Evolutionary conservation across 2,329 filamentous ascomycete genomes (phyloP), one percentile per base, ranked within the genome.

Genomic region (Xylaria digitata): DNA sequence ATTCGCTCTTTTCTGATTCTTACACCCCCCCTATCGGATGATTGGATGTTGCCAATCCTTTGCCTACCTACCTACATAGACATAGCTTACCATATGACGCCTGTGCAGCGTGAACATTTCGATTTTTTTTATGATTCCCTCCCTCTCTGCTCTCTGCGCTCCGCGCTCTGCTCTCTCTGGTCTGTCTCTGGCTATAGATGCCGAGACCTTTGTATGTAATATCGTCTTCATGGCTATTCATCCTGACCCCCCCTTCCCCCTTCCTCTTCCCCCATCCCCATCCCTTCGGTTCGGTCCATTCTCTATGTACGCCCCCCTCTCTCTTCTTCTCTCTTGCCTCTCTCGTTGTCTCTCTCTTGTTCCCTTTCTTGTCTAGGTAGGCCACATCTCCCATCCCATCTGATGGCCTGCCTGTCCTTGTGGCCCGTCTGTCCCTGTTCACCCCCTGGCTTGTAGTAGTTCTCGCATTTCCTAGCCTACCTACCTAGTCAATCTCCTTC

Each of bases 401-500:
- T 54, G 17, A 46, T 40, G 40, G 37, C 52, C 34, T 53, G 34
- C 8, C 11, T 8, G 42, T 32, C 30, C 50, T 42, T 54, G 52
- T 26, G 48, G 13, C 19, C 58, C 21, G 43, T 57, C 49, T 37
- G 34, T 37, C 34, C 34, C 34, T 37, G 8, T 37, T 13, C 11
- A 45, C 54, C 56, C 56, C 53, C 61, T 58, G 32, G 54, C 62
- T 65, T 42, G 45, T 61, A 50, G 57, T 67, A 32, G 57, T 61
- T 63, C 53, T 63, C 62, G 30, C 62, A 52, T 62, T 62, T 58
- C 63, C 67, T 70, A 26, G 26, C 5, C 26, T n/a, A n/a, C n/a
- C n/a, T n/a, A n/a, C n/a, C n/a, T 26, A 71, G 69, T 74, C 71
- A 73, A 67, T 60, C 70, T 66, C 71, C 64, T 67, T 72, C 66